Evolutionary conservation across 352 stramenopile genomes (phyloP).

Genomic region (Pythium aristosporum): DNA sequence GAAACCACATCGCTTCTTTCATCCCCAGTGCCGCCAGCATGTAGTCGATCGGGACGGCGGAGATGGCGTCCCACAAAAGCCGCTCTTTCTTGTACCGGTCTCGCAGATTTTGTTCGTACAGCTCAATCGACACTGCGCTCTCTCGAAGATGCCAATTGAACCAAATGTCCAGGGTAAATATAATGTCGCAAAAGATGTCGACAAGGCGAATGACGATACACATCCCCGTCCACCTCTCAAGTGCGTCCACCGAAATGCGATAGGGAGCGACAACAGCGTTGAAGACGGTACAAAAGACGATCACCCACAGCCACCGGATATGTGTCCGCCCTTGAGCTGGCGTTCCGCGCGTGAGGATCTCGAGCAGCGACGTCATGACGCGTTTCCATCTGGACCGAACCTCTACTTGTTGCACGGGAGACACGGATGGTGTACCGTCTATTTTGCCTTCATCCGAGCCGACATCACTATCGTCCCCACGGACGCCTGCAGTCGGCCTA

Average conservation of each 20-base stretch:
- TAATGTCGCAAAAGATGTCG: conserved; percentile 36
- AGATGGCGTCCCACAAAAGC: conserved; percentile 45
- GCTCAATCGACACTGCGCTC: conserved; percentile 41
- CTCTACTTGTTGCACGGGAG: neutral
- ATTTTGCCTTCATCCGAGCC: neutral
- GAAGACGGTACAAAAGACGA: conserved; percentile 38
- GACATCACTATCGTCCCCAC: conserved; percentile 3
- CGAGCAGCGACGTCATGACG: neutral
- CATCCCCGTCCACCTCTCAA: conserved; percentile 34
- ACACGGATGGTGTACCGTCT: too few relatives aligned
- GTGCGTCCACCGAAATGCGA: conserved; percentile 47
- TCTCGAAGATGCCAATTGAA: conserved; percentile 53
- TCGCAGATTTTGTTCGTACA: conserved; percentile 49
- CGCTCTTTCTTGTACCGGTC: conserved; percentile 42
- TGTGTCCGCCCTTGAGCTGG: conserved; percentile 43
- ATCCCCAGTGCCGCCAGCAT: conserved; percentile 22
- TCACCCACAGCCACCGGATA: conserved; percentile 41
- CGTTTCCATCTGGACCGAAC: neutral
- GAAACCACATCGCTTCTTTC: conserved; percentile 36
- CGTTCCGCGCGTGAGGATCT: conserved; percentile 21
- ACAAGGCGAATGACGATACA: conserved; percentile 30
- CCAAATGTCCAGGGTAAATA: conserved; percentile 53
- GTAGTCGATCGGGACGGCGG: conserved; percentile 46
- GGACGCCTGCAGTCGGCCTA: neutral
- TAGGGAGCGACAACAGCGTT: conserved; percentile 49